Percentiles rank a stretch among this genome's conserved stretches.
Conservation (phyloP, 164 flowering plant species). For the Cinnamomum micranthum region DNA sequence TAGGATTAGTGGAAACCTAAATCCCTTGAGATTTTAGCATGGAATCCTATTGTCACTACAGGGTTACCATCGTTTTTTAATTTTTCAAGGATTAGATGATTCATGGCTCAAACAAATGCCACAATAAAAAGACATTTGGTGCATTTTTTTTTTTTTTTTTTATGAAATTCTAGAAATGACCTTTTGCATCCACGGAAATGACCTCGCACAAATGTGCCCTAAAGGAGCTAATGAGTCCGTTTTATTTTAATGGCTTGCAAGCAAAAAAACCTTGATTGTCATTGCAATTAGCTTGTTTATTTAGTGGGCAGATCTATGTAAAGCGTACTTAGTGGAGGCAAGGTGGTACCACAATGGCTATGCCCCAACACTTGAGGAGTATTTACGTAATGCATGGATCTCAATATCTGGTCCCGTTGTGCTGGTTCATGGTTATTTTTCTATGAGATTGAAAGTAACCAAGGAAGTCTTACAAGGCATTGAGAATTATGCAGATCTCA, state of each 20-base stretch:
- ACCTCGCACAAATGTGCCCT: too few species aligned
- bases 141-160: too few species aligned
- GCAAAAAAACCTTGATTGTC: neutral
- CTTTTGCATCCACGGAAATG: too few species aligned
- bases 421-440: neutral
- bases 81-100: neutral
- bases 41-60: too few species aligned
- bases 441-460: neutral
- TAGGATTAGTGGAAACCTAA: too few species aligned
- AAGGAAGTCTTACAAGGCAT: neutral
- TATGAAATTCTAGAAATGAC: too few species aligned
- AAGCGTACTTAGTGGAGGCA: neutral
- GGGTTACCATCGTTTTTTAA: too few species aligned
- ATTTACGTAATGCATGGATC: neutral
- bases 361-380: neutral
- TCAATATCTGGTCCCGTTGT: neutral
- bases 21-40: too few species aligned
- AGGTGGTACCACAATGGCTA: neutral
- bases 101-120: neutral
- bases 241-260: neutral
- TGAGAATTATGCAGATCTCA: neutral
- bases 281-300: neutral
- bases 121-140: too few species aligned
- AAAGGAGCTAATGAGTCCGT: neutral
- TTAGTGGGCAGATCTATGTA: neutral